phyloP scores from a whole-genome alignment of 345 rosid species.

The Hirschfeldia incana region DNA sequence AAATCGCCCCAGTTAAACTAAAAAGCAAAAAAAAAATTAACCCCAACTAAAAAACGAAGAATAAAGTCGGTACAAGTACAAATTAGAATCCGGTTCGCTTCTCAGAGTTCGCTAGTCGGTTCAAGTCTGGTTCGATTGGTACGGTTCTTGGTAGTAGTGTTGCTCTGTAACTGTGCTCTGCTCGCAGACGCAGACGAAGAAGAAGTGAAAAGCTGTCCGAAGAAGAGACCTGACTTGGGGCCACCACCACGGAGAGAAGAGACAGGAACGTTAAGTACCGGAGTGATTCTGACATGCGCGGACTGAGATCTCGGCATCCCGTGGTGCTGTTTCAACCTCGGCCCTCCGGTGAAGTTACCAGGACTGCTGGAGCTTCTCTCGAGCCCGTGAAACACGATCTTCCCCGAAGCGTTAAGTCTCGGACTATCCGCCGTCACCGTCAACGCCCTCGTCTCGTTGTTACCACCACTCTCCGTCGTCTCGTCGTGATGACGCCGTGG shows the following conservation, averaged over 20 bases:
- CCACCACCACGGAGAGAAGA: slow-evolving; percentile 62
- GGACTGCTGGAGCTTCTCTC: slow-evolving; percentile 98
- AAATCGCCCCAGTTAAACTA: slow-evolving; percentile 3
- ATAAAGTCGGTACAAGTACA: slow-evolving; percentile 20
- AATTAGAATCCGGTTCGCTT: background rate
- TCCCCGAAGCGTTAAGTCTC: slow-evolving; percentile 90
- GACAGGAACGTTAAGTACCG: slow-evolving; percentile 77
- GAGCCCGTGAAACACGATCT: slow-evolving; percentile 82
- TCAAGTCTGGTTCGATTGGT: slow-evolving; percentile 42
- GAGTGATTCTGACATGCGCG: slow-evolving; percentile 66
- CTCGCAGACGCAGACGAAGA: slow-evolving; percentile 31
- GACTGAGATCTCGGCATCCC: slow-evolving; percentile 95
- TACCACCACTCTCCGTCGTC: slow-evolving; percentile 25
- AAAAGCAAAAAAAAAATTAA: background rate
- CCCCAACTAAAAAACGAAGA: background rate
- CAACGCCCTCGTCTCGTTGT: slow-evolving; percentile 50
- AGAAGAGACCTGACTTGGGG: slow-evolving; percentile 55
- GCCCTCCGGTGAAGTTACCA: slow-evolving; percentile 89
- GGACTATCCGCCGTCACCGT: slow-evolving; percentile 90
- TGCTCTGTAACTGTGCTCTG: slow-evolving; percentile 40
- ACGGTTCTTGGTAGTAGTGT: slow-evolving; percentile 26
- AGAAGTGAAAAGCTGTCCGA: slow-evolving; percentile 58
- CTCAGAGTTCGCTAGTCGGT: slow-evolving; percentile 21
- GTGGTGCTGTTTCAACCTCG: slow-evolving; percentile 60
- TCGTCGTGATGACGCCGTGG: slow-evolving; percentile 57